Evolutionary conservation across 345 rosid genomes (phyloP).

Genomic region (Corchorus olitorius): DNA sequence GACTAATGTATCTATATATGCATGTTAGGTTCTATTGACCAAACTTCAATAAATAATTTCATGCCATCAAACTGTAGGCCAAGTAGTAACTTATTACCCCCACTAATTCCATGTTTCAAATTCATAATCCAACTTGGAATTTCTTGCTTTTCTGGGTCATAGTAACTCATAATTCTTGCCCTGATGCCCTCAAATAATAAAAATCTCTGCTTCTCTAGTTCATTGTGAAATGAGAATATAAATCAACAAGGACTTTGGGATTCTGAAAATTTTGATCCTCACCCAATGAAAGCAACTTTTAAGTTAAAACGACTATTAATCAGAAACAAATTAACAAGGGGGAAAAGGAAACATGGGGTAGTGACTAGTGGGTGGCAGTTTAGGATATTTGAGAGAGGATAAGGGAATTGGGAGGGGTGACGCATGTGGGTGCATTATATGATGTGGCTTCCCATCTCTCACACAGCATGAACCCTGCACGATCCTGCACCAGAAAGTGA

Average conservation of each 20-base stretch:
- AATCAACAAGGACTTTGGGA: no score
- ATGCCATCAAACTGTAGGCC: neutral
- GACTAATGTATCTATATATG: neutral
- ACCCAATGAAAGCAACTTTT: neutral
- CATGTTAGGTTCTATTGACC: neutral
- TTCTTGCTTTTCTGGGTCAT: neutral
- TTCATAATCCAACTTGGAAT: no score
- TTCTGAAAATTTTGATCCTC: no score
- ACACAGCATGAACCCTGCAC: constrained; percentile 34
- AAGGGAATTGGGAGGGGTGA: constrained; percentile 7
- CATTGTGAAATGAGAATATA: no score
- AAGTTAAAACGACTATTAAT: neutral
- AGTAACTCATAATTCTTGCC: no score
- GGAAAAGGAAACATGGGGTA: neutral
- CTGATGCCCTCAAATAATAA: no score
- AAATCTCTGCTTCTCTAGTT: no score
- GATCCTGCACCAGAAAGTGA: constrained; percentile 36
- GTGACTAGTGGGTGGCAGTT: neutral
- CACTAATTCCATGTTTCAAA: no score
- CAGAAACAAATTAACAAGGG: neutral
- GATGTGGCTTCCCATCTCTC: constrained; percentile 44
- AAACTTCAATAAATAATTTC: neutral
- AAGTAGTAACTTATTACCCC: neutral
- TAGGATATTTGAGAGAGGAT: constrained; percentile 10
- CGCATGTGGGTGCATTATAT: constrained; percentile 28